These are phyloP conservation scores for Paramecium sonneborni DNA, from an alignment of 73 alveolate genomes.

Conservation along the genomic window DNA sequence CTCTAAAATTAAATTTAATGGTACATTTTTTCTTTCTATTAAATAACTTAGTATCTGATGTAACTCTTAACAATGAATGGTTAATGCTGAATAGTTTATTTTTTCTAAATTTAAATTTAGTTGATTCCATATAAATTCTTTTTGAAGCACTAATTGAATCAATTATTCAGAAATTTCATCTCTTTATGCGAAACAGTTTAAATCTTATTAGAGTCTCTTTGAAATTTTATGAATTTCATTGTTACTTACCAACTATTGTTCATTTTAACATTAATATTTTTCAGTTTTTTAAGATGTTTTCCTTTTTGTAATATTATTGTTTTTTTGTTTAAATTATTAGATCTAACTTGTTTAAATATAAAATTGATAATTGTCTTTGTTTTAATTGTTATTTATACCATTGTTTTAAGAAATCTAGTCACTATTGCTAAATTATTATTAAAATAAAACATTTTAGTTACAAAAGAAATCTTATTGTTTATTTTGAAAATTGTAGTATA, in stretches of 20 bases:
- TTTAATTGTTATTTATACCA: neutral
- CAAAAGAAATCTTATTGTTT: neutral
- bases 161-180: neutral
- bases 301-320: neutral
- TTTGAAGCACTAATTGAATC: neutral
- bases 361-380: neutral
- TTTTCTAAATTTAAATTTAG: neutral
- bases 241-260: neutral
- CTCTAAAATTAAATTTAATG: neutral
- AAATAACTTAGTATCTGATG: neutral
- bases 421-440: neutral
- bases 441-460: neutral
- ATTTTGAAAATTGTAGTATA: neutral
- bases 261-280: neutral
- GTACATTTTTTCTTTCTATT: slow-evolving; percentile 1
- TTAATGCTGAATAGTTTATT: neutral
- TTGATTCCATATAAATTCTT: slow-evolving; percentile 40
- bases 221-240: neutral
- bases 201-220: neutral
- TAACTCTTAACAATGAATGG: neutral
- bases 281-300: neutral
- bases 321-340: neutral
- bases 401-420: neutral
- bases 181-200: neutral
- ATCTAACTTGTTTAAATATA: neutral